These are phyloP conservation scores for Alternaria angustiovoidea DNA, from an alignment of 2,329 filamentous ascomycete species.

Conservation along the genomic window DNA sequence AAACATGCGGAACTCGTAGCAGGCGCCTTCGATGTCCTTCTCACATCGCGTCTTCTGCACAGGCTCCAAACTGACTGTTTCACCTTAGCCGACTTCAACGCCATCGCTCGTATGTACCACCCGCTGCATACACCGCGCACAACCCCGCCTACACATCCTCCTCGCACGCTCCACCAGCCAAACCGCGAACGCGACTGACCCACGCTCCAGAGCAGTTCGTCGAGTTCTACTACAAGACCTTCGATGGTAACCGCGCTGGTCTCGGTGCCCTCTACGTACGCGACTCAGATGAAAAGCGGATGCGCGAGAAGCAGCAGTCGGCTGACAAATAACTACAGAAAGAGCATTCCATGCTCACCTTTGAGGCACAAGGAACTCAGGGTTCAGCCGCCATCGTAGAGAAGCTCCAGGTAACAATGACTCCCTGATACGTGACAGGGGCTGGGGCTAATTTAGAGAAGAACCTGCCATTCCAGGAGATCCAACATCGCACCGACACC, in stretches of 20 bases:
- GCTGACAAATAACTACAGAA: conserved; percentile 45
- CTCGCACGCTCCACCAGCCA: neutral
- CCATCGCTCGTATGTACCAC: conserved; percentile 20
- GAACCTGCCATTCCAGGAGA: conserved; percentile 81
- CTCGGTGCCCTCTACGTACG: conserved; percentile 83
- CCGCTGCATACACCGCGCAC: neutral
- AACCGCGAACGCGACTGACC: conserved; percentile 22
- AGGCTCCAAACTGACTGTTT: conserved; percentile 2
- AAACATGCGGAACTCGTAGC: neutral
- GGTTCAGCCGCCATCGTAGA: conserved; percentile 74
- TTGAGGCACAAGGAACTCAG: conserved; percentile 74
- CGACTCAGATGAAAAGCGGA: conserved; percentile 11
- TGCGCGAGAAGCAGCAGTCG: neutral
- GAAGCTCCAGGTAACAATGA: conserved; percentile 76
- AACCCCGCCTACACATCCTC: neutral
- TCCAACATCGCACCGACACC: conserved; percentile 79
- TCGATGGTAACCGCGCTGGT: conserved; percentile 74
- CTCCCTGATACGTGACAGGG: neutral
- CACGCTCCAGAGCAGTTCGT: conserved; percentile 78
- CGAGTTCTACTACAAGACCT: conserved; percentile 87
- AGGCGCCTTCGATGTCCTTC: neutral
- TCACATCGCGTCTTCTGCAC: neutral
- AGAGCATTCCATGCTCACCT: conserved; percentile 91
- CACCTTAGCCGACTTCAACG: conserved; percentile 22
- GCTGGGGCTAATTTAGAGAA: conserved; percentile 52